Percentiles rank a stretch among this genome's conserved stretches.
These are phyloP conservation scores for Albatrellus ellisii DNA, from an alignment of 768 basidiomycete species.

Conservation along the genomic window DNA sequence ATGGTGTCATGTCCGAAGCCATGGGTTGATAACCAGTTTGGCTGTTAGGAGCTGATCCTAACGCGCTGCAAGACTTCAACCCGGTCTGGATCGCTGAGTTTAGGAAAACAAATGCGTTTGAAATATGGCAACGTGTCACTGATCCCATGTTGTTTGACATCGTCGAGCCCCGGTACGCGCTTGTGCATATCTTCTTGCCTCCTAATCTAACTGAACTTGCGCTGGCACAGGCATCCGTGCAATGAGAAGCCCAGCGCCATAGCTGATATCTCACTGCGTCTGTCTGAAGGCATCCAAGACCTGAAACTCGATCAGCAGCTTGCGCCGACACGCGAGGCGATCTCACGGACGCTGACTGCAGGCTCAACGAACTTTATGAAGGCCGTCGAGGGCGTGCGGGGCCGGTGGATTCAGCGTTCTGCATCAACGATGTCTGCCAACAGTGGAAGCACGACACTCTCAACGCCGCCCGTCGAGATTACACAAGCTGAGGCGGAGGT, in stretches of 20 bases:
- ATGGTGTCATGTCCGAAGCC: neutral
- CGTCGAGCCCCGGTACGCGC: slow-evolving; percentile 71
- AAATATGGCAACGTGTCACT: slow-evolving; percentile 83
- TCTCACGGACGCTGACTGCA: slow-evolving; percentile 57
- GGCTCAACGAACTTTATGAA: slow-evolving; percentile 79
- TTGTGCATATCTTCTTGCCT: neutral
- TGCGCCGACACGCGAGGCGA: slow-evolving; percentile 85
- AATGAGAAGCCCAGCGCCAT: slow-evolving; percentile 83
- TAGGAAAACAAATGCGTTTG: slow-evolving; percentile 74
- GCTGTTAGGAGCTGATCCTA: slow-evolving; percentile 36
- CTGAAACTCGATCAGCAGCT: slow-evolving; percentile 87
- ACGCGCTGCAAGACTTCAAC: slow-evolving; percentile 69
- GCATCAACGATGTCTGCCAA: slow-evolving; percentile 9
- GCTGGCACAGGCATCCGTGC: slow-evolving; percentile 67
- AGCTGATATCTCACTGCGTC: slow-evolving; percentile 80
- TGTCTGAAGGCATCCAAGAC: slow-evolving; percentile 91
- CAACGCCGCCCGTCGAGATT: slow-evolving; percentile 18
- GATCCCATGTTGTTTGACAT: slow-evolving; percentile 93
- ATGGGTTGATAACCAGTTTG: neutral
- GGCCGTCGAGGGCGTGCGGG: slow-evolving; percentile 81
- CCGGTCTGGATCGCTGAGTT: slow-evolving; percentile 83
- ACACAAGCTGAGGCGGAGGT: slow-evolving; percentile 18
- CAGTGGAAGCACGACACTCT: slow-evolving; percentile 13
- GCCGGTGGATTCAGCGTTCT: slow-evolving; percentile 44
- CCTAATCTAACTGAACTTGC: neutral